Base-by-base conservation (phyloP, 2,329 filamentous ascomycete genomes). In the Aureobasidium melanogenum region DNA sequence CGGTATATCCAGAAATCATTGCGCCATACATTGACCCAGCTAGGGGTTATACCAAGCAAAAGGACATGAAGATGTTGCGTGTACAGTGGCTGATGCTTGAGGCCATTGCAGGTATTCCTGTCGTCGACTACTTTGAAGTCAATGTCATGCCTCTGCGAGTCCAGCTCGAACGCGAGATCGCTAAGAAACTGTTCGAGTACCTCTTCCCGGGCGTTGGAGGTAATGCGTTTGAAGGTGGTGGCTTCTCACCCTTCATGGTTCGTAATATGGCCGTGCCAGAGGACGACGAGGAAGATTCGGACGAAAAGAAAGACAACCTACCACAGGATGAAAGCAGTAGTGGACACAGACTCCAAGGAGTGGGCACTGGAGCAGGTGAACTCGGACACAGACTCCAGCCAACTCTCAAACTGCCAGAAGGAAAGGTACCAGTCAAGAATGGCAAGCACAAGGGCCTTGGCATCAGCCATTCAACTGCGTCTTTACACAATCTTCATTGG, bases 41-140 rank as follows among this genome's bases (percentile, higher is more conserved):
- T 75, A 83, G 72, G 70, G 78, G 65, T 68, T 78, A 71, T 65
- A 78, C 80, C 34, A 81, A 84, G 48, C 77, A 80, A 57, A 84
- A 88, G 64, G 85, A 88, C 64, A 82, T 83, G 48, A 90, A 91
- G 69, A 97, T 97, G 88, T 83, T 99, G 56, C 85, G 88, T 36
- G 89, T 99, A 14, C 94, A 96, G 71, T 99, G 95, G 91, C 87
- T 97, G 71, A 97, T 97, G 91, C 82, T 99, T 5, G 94, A 99
- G 75, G 92, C 94, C 8, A 97, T 99, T 72, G 94, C 93, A 39
- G 94, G 94, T 52, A 99, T 99, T 64, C 91, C 93, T 0, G 92
- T 99, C 34, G 90, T 99, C 80, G 93, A 97, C 67, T 89, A 95
- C 69, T 99, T 99, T 69, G 92, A 97, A 73, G 89, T 99, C 60